These are phyloP conservation scores for Gnetum montanum DNA, from an alignment of 75 land plant species.

Conservation along the genomic window DNA sequence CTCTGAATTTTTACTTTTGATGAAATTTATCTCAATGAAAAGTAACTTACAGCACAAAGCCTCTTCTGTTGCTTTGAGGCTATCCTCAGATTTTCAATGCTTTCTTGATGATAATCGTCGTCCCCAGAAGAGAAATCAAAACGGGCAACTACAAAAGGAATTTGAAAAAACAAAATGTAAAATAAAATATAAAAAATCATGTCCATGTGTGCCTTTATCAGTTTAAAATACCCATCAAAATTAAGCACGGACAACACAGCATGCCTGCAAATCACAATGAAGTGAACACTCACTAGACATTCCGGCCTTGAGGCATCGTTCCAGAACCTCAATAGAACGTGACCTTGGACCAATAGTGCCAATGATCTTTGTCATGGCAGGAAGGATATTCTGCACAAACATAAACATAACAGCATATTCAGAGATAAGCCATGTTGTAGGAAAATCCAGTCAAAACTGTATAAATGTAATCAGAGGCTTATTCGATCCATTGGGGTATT, in stretches of 20 bases:
- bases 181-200: neutral
- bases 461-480: too few relatives aligned
- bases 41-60: conserved; percentile 66
- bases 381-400: conserved; percentile 42
- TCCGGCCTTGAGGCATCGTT: conserved; percentile 51
- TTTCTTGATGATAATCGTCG: conserved; percentile 72
- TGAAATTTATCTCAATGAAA: too few relatives aligned
- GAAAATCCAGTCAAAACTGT: too few relatives aligned
- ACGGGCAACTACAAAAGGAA: conserved; percentile 55
- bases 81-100: conserved; percentile 68
- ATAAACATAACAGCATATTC: too few relatives aligned
- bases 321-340: conserved; percentile 49
- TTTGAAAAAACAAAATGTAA: too few relatives aligned
- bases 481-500: too few relatives aligned
- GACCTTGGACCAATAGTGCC: conserved; percentile 67
- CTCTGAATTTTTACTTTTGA: too few relatives aligned
- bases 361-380: conserved; percentile 58
- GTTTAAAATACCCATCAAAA: neutral
- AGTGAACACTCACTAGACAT: conserved; percentile 45
- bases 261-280: too few relatives aligned
- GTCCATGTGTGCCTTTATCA: neutral
- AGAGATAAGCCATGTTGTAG: too few relatives aligned
- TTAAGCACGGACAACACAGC: too few relatives aligned
- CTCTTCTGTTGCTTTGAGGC: conserved; percentile 62
- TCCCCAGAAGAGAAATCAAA: conserved; percentile 88